phyloP scores from a whole-genome alignment of 1,284 basidiomycete species.

The Hymenochaete sp. region DNA sequence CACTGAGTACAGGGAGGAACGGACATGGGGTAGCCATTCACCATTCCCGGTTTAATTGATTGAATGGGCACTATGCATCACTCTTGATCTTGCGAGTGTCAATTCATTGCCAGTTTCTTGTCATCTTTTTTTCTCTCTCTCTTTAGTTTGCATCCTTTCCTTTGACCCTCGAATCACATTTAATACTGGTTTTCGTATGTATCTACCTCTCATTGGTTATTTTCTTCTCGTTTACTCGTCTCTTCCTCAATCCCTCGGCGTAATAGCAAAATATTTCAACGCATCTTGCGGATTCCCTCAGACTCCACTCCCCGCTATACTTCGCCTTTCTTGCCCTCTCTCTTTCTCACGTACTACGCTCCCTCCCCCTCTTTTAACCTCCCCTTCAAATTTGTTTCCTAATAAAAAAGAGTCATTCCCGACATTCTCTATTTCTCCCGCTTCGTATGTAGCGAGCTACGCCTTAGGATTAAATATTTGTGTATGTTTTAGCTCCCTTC shows the following conservation, averaged over 20 bases:
- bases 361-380: not conserved
- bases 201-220: too few species aligned
- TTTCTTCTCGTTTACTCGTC: too few species aligned
- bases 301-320: not conserved
- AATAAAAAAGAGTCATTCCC: too few species aligned
- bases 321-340: not conserved
- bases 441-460: too few species aligned
- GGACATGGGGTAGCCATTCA: too few species aligned
- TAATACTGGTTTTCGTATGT: too few species aligned
- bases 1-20: not conserved
- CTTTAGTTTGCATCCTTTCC: not conserved
- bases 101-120: not conserved
- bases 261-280: not conserved
- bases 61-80: too few species aligned
- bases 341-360: not conserved
- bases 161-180: not conserved
- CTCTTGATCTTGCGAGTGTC: not conserved
- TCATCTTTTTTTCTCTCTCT: not conserved
- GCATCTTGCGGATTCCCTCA: not conserved
- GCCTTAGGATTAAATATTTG: too few species aligned
- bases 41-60: slow-evolving; percentile 13
- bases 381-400: not conserved
- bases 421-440: too few species aligned
- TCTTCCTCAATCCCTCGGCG: not conserved
- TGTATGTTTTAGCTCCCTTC: too few species aligned